Evolutionary conservation across 345 rosid genomes (phyloP).

Genomic region (Schrenkiella parvula): DNA sequence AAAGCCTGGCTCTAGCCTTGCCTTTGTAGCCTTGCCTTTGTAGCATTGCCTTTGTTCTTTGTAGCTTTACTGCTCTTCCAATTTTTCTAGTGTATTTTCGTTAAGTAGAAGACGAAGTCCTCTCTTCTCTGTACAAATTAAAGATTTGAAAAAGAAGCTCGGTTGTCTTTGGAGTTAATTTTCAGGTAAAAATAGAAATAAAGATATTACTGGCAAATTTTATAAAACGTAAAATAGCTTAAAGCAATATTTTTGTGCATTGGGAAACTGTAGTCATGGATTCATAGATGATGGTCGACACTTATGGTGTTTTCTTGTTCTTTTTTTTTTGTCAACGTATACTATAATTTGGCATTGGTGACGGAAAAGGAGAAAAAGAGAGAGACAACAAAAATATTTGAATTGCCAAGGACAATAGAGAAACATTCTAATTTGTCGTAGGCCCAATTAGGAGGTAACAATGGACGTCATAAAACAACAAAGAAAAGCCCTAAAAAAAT

Average conservation of each 20-base stretch:
- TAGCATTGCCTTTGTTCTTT: slow-evolving; percentile 9
- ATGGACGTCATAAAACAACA: not conserved
- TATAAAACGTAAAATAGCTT: not conserved
- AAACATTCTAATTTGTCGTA: not conserved
- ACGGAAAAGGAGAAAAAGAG: too few species aligned
- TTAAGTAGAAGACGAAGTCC: not conserved
- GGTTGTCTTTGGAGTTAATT: not conserved
- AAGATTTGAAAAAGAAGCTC: not conserved
- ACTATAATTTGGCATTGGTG: too few species aligned
- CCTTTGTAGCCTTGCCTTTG: not conserved
- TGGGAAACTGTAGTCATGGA: too few species aligned
- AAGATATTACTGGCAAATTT: not conserved
- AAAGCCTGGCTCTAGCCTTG: slow-evolving; percentile 7
- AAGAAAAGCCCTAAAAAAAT: not conserved
- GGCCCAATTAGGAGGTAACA: not conserved
- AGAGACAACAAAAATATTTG: not conserved
- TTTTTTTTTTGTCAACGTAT: too few species aligned
- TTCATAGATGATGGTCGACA: too few species aligned
- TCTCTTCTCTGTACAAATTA: not conserved
- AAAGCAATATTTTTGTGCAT: too few species aligned
- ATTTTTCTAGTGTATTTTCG: not conserved
- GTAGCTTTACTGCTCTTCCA: not conserved
- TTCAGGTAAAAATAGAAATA: not conserved
- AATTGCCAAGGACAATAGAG: not conserved
- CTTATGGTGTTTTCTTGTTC: too few species aligned